Evolutionary conservation across 2,329 filamentous ascomycete genomes (phyloP), one percentile per base, ranked within the genome.

Genomic region (Sclerotinia trifoliorum): DNA sequence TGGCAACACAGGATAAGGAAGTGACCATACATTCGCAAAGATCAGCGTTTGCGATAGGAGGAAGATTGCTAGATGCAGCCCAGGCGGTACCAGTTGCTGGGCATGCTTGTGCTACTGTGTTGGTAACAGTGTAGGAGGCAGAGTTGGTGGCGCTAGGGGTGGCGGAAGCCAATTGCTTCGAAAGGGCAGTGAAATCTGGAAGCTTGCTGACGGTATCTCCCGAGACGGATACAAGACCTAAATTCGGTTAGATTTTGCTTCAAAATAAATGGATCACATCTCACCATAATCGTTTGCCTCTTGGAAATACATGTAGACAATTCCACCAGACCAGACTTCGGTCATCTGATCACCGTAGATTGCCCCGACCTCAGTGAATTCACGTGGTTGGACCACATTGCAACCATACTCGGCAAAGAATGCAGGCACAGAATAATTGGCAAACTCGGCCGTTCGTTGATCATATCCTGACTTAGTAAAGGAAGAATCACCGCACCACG

Each of bases 361-460:
- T 66, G 91, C 90, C 56, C 81, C 83, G 55, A 96, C 94, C 79
- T 99, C 96, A 70, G 91, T 87, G 82, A 96, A 99, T 70, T 86
- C 84, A 81, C 95, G 92, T 67, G 86, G 86, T 68, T 79, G 76
- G 55, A 80, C 78, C 81, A 84, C 83, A 82, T 96, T 98, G 89
- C 95, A 99, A 75, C 95, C 95, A 78, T 99, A 99, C 82, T 99
- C 95, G 73, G 95, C 95, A 79, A 99, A 97, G 89, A 99, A 99
- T 76, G 93, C 91, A 58, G 95, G 95, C 3, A 98, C 92, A 13
- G 92, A 92, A 85, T 95, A 99, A 78, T 90, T 87, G 69, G 84
- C 80, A 83, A 97, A 99, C 82, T 97, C 94, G 73, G 92, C 80
- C 74, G 93, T 93, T 79, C 94, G 91, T 68, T 88, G 85, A 72